Evolutionary conservation across 1,284 basidiomycete species (phyloP), one percentile per base, ranked within the genome.

Genomic region (Baeospora myosura): DNA sequence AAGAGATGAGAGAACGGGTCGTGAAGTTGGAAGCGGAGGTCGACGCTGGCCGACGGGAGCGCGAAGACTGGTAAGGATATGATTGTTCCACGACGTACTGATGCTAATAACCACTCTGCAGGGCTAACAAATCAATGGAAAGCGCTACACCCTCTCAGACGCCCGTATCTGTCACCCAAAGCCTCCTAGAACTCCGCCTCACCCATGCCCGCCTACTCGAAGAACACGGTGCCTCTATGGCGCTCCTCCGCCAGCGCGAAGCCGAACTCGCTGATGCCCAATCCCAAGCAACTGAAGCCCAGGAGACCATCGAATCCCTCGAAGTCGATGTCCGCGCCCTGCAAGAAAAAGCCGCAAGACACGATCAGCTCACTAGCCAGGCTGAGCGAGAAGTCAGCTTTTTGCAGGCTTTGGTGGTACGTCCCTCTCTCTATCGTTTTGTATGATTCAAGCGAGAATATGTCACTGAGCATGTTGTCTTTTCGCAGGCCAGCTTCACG

Each of bases 321-420:
- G 61, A 68, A 38, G 49, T 50, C 0, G 62, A 72, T 10, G 51
- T 68, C 1, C 62, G 59, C 4, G 47, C 53, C 0, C 50, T 75
- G 8, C 67, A 69, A 48, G 71, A 74, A 36, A 66, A 64, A 45
- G 52, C 68, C 0, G 51, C 48, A 5, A 66, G 74, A 17, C 62
- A 63, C 22, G 74, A 82, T 39, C 67, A 69, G 33, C 60, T 68
- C 6, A 53, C 63, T 2, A 49, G 60, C 6, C 60, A 82, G 1
- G 70, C 71, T 0, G 75, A 82, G 49, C 59, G 75, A 12, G 83
- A 88, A 51, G 67, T 75, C 17, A 68, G 66, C 18, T 83, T 82
- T 55, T 55, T 84, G 45, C 69, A 78, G 45, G 77, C 75, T 0
- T 64, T 87, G 29, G 57, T 85, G 54, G 78, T 82, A 38, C 43